phyloP scores from a whole-genome alignment of 495 filamentous ascomycete species.

The Daldinia vernicosa region DNA sequence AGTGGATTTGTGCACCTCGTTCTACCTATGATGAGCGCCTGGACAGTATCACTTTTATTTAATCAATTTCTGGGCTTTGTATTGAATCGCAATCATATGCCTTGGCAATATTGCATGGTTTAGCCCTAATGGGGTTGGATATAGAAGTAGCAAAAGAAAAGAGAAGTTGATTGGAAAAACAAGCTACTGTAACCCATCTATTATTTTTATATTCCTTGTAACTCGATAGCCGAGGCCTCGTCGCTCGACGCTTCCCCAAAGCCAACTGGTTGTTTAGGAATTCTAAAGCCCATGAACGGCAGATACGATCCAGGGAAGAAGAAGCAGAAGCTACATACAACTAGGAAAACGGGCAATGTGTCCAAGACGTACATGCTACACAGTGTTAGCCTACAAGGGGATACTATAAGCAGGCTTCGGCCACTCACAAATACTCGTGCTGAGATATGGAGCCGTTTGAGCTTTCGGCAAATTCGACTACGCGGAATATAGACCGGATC shows the following conservation, averaged over 20 bases:
- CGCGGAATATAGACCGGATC: slow-evolving; percentile 53
- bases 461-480: slow-evolving; percentile 49
- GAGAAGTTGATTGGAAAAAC: neutral
- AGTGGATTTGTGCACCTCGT: neutral
- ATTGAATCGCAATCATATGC: neutral
- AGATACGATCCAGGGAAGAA: slow-evolving; percentile 58
- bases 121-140: neutral
- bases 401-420: neutral
- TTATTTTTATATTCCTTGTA: slow-evolving; percentile 11
- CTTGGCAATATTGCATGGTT: slow-evolving; percentile 8
- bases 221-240: slow-evolving; percentile 19
- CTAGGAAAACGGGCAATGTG: slow-evolving; percentile 47
- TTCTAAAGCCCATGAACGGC: slow-evolving; percentile 52
- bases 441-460: slow-evolving; percentile 32
- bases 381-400: neutral
- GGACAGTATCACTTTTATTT: slow-evolving; percentile 13
- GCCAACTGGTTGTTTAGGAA: slow-evolving; percentile 40
- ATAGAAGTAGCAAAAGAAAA: neutral
- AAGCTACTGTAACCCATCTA: neutral
- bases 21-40: slow-evolving; percentile 11
- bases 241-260: slow-evolving; percentile 7
- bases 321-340: slow-evolving; percentile 43
- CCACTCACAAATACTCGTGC: slow-evolving; percentile 48
- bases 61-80: neutral
- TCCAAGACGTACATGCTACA: slow-evolving; percentile 48